Percentiles rank a stretch among this genome's conserved stretches.
These are phyloP conservation scores for Phlebiopsis flavidoalba DNA, from an alignment of 768 basidiomycete species.

Conservation along the genomic window DNA sequence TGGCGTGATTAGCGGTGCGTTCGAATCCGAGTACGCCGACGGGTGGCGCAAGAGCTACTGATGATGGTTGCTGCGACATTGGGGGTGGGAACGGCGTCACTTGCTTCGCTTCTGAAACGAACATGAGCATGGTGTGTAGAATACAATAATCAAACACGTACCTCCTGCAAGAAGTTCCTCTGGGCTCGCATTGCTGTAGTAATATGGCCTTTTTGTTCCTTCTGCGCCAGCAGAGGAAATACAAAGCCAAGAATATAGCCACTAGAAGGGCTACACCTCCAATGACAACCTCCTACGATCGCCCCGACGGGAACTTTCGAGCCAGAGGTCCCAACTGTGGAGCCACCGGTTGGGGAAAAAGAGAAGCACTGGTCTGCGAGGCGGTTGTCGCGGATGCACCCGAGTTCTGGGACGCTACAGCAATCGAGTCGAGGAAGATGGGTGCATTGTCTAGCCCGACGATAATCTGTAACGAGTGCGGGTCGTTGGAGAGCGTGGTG, in stretches of 20 bases:
- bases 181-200: not conserved
- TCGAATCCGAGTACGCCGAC: not conserved
- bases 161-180: not conserved
- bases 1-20: not conserved
- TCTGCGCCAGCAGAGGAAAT: not conserved
- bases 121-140: not conserved
- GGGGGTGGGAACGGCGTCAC: not conserved
- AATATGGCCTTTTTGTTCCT: not conserved
- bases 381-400: not conserved
- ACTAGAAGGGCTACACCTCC: not conserved
- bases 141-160: not conserved
- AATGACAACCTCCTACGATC: constrained; percentile 1
- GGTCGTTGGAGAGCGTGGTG: not conserved
- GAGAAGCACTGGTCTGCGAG: not conserved
- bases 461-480: not conserved
- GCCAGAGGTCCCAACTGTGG: not conserved
- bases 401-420: not conserved
- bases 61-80: not conserved
- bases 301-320: constrained; percentile 2
- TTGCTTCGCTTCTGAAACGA: not conserved
- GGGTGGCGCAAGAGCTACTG: not conserved
- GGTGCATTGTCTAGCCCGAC: not conserved
- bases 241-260: not conserved
- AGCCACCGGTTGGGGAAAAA: not conserved
- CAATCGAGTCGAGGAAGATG: not conserved